Conservation (phyloP, 2,329 filamentous ascomycete genomes). For the Pseudomassariella vexata region DNA sequence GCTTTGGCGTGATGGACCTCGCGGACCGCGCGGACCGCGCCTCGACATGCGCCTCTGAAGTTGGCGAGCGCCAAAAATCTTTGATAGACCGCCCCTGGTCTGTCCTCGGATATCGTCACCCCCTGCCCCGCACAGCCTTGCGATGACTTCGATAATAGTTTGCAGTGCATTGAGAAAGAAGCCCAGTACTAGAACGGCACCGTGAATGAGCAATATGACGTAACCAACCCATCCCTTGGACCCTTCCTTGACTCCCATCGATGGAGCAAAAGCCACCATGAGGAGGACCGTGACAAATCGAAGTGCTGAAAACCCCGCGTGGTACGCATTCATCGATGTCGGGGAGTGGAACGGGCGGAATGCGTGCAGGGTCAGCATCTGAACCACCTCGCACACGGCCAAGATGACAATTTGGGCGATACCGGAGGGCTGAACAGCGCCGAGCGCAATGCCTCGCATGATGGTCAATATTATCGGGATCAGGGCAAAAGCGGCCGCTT, state of each 20-base stretch:
- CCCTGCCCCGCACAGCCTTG: constrained; percentile 76
- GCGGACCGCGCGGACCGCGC: constrained; percentile 49
- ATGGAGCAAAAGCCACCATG: constrained; percentile 79
- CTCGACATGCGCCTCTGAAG: constrained; percentile 67
- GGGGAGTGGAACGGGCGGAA: constrained; percentile 86
- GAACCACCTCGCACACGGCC: constrained; percentile 89
- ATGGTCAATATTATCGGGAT: constrained; percentile 82
- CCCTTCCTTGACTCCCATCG: constrained; percentile 70
- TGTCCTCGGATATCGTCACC: constrained; percentile 65
- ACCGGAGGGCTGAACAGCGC: constrained; percentile 85
- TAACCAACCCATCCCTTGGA: constrained; percentile 95
- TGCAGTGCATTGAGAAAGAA: constrained; percentile 92
- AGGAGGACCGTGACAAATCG: constrained; percentile 71
- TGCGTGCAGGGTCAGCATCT: constrained; percentile 78
- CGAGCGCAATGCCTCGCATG: constrained; percentile 82
- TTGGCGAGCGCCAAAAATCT: constrained; percentile 88
- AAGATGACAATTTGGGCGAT: constrained; percentile 89
- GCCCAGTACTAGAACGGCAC: constrained; percentile 76
- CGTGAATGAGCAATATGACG: constrained; percentile 80
- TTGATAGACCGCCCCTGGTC: constrained; percentile 76
- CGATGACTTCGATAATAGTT: constrained; percentile 82
- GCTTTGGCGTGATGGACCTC: constrained; percentile 75
- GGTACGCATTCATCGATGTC: constrained; percentile 96
- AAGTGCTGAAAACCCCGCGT: constrained; percentile 74
- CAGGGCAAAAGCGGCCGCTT: constrained; percentile 83